Conservation (phyloP, 192 early-diverging fungal genomes). For the Mortierella hygrophila region DNA sequence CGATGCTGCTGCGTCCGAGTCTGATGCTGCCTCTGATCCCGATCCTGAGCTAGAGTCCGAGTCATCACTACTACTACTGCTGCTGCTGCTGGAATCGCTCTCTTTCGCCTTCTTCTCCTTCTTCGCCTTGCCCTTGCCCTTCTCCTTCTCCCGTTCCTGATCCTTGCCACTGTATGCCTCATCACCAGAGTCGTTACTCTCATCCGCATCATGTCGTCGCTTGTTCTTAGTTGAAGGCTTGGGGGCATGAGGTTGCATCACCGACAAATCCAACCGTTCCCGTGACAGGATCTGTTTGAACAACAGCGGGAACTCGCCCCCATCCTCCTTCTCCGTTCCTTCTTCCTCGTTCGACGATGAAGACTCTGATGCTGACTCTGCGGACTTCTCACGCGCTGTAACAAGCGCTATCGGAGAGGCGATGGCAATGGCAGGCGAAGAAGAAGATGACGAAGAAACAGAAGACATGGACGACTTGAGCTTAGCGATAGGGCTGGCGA, state of each 20-base stretch:
- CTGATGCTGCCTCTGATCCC: neutral
- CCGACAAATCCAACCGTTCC: conserved; percentile 23
- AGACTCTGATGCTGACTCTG: neutral
- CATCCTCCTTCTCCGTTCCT: neutral
- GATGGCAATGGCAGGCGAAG: neutral
- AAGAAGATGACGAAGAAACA: neutral
- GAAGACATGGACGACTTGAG: neutral
- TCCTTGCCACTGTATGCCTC: neutral
- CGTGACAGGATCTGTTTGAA: conserved; percentile 32
- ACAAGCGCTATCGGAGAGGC: neutral
- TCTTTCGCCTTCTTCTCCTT: neutral
- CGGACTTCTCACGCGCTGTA: neutral
- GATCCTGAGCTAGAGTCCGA: neutral
- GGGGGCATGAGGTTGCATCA: conserved; percentile 23
- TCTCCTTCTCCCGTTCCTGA: neutral
- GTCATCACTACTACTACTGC: neutral
- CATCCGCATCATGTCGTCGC: conserved; percentile 7
- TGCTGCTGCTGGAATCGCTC: neutral
- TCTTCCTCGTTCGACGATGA: neutral
- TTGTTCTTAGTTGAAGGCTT: conserved; percentile 25
- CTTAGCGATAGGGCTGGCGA: neutral
- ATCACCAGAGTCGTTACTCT: neutral
- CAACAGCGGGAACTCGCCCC: conserved; percentile 10
- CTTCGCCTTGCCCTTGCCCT: neutral
- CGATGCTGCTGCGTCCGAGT: neutral